These are phyloP conservation scores for Carallia brachiata DNA, from an alignment of 345 rosid genomes.

Conservation along the genomic window DNA sequence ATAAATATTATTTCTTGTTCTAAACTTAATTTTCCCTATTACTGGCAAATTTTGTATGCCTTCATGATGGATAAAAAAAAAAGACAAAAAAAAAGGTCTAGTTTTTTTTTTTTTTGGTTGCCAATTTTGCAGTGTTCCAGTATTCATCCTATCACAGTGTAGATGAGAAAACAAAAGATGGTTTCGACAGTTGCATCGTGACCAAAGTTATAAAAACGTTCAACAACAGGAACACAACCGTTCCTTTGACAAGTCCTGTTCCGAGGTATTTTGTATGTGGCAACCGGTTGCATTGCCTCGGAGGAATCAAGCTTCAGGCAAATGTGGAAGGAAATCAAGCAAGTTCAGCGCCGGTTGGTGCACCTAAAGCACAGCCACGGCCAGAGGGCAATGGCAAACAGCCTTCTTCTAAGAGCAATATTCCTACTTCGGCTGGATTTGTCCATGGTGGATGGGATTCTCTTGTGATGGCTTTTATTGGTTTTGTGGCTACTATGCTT, in stretches of 20 bases:
- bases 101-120: too few species aligned
- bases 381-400: conserved; percentile 11
- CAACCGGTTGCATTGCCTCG: conserved; percentile 19
- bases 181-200: conserved; percentile 55
- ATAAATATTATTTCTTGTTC: too few species aligned
- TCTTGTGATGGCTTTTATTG: neutral
- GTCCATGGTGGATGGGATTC: conserved; percentile 15
- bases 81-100: too few species aligned
- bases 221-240: conserved; percentile 76
- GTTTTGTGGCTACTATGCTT: conserved; percentile 4
- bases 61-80: too few species aligned
- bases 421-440: conserved; percentile 42
- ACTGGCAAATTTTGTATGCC: too few species aligned
- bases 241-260: conserved; percentile 55
- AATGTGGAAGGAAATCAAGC: conserved; percentile 40
- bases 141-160: conserved; percentile 64
- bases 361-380: conserved; percentile 45
- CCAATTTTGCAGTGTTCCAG: conserved; percentile 49
- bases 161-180: conserved; percentile 47
- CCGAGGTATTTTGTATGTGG: conserved; percentile 59
- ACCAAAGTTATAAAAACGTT: conserved; percentile 45
- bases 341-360: conserved; percentile 36
- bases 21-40: too few species aligned
- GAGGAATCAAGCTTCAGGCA: conserved; percentile 67
- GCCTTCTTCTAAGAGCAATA: conserved; percentile 43